Evolutionary conservation across 768 basidiomycete species (phyloP).

Genomic region (Gelatoporia subvermispora): DNA sequence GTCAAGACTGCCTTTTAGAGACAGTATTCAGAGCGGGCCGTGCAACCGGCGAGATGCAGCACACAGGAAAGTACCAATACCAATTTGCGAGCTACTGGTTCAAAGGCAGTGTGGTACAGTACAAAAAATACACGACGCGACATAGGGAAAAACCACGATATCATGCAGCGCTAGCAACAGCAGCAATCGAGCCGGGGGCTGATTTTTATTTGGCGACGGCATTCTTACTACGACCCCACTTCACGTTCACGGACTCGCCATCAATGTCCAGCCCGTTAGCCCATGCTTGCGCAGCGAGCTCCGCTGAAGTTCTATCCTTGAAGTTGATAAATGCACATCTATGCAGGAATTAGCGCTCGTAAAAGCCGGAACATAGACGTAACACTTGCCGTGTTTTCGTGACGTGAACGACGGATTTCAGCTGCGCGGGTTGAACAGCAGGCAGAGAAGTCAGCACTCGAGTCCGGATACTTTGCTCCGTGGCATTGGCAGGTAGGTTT

Average conservation of each 20-base stretch:
- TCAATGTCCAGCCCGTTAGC: slow-evolving; percentile 88
- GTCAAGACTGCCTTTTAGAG: too few relatives aligned
- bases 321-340: slow-evolving; percentile 98
- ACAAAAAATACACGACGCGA: background rate
- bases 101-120: too few relatives aligned
- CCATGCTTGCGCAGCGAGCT: slow-evolving; percentile 84
- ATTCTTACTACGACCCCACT: slow-evolving; percentile 82
- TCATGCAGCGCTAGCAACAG: background rate
- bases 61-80: too few relatives aligned
- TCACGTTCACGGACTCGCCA: slow-evolving; percentile 64
- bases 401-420: slow-evolving; percentile 85
- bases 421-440: slow-evolving; percentile 51
- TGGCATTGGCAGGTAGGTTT: slow-evolving; percentile 62
- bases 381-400: slow-evolving; percentile 62
- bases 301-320: slow-evolving; percentile 74
- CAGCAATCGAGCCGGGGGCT: slow-evolving; percentile 8
- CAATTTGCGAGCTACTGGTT: too few relatives aligned
- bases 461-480: slow-evolving; percentile 72
- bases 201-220: slow-evolving; percentile 28
- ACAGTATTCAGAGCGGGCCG: too few relatives aligned
- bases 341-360: background rate
- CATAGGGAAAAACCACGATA: background rate
- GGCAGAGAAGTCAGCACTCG: slow-evolving; percentile 66
- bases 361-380: background rate
- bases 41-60: too few relatives aligned